Evolutionary conservation across 371 early-diverging fungal species (phyloP).

Genomic region (Parasitella parasitica): DNA sequence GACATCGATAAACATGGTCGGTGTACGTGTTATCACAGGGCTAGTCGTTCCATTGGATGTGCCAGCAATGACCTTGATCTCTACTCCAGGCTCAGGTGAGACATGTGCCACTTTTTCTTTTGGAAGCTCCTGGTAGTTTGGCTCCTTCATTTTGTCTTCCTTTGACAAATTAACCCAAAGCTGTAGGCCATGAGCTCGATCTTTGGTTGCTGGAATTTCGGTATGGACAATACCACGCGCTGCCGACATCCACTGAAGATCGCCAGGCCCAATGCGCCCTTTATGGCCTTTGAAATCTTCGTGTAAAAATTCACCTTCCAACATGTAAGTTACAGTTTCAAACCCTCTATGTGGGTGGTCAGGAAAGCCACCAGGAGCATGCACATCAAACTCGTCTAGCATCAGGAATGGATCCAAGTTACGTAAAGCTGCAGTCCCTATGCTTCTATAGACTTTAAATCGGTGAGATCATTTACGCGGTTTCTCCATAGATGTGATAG

Average conservation of each 20-base stretch:
- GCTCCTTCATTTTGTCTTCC: constrained; percentile 74
- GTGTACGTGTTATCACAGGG: constrained; percentile 62
- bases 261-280: constrained; percentile 72
- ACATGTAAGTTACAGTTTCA: constrained; percentile 78
- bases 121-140: constrained; percentile 74
- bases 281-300: constrained; percentile 81
- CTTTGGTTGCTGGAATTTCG: constrained; percentile 62
- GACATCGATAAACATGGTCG: constrained; percentile 72
- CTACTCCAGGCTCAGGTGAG: constrained; percentile 50
- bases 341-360: constrained; percentile 55
- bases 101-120: constrained; percentile 58
- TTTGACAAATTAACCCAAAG: constrained; percentile 84
- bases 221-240: constrained; percentile 78
- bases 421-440: constrained; percentile 65
- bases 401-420: constrained; percentile 84
- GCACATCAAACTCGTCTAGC: constrained; percentile 74
- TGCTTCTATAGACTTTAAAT: constrained; percentile 64
- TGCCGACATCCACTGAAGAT: constrained; percentile 78
- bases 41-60: constrained; percentile 58
- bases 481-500: too few relatives aligned
- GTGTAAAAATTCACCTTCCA: constrained; percentile 71
- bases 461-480: neutral
- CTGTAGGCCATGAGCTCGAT: constrained; percentile 65
- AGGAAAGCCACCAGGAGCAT: constrained; percentile 56
- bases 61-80: constrained; percentile 77